A percentile compares a stretch with the other conserved stretches of the same genome.
Evolutionary conservation across 768 basidiomycete species (phyloP).

Genomic region (Kwoniella sp.): DNA sequence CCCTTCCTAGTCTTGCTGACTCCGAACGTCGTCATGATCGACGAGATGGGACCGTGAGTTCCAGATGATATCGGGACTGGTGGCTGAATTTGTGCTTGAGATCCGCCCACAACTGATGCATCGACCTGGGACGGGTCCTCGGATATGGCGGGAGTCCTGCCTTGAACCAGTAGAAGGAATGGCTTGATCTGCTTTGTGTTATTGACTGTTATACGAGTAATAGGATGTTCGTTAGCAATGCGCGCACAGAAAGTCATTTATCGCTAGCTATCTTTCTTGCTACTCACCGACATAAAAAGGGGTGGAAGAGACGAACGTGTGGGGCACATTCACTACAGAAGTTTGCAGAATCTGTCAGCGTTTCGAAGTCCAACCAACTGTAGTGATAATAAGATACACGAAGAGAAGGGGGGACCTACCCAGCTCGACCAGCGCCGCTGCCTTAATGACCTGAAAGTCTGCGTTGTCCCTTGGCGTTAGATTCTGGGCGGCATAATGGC

Average conservation of each 20-base stretch:
- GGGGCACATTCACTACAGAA: slow-evolving; percentile 30
- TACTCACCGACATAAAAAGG: slow-evolving; percentile 38
- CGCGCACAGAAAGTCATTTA: too few relatives aligned
- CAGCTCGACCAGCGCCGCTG: slow-evolving; percentile 33
- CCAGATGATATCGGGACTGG: not conserved
- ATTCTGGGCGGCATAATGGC: slow-evolving; percentile 8
- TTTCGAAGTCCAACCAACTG: too few relatives aligned
- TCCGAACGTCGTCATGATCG: not conserved
- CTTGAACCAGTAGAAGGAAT: slow-evolving; percentile 39
- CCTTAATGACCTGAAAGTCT: slow-evolving; percentile 26
- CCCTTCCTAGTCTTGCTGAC: not conserved
- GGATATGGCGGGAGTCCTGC: not conserved
- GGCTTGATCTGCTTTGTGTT: slow-evolving; percentile 46
- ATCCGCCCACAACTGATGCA: not conserved
- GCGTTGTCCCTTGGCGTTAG: slow-evolving; percentile 27
- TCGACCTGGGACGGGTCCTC: not conserved
- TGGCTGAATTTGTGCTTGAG: not conserved
- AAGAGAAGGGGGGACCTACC: slow-evolving; percentile 14
- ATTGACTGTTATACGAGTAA: slow-evolving; percentile 13
- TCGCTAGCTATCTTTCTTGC: too few relatives aligned
- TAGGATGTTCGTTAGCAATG: too few relatives aligned
- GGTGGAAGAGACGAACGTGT: slow-evolving; percentile 25
- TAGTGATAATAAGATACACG: too few relatives aligned
- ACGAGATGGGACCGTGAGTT: not conserved
- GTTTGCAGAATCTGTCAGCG: slow-evolving; percentile 4